A percentile compares a stretch with the other conserved stretches of the same genome.
These are phyloP conservation scores for Neofusicoccum cordaticola DNA, from an alignment of 2,329 filamentous ascomycete genomes.

Conservation along the genomic window DNA sequence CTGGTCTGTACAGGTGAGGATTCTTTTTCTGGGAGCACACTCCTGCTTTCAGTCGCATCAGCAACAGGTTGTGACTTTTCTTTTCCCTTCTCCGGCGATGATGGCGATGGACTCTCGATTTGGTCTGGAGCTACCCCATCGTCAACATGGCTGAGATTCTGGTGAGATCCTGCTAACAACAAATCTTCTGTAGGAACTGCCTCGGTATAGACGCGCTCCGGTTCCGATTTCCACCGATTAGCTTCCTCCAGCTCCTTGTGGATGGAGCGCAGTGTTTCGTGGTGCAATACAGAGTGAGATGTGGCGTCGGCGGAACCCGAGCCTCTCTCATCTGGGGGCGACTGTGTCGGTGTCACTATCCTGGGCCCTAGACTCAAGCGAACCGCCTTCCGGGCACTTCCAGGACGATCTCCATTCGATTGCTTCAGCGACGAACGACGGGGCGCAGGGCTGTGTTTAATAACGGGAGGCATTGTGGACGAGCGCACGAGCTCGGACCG, in stretches of 20 bases:
- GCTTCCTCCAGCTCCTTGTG: conserved; percentile 3
- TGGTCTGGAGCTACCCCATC: not conserved
- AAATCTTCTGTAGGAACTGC: conserved; percentile 7
- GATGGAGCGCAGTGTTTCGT: not conserved
- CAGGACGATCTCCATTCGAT: conserved; percentile 11
- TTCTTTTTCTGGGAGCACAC: not conserved
- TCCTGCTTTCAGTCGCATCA: not conserved
- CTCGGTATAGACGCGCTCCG: conserved; percentile 1
- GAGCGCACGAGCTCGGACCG: conserved; percentile 9
- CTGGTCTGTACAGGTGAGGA: not conserved
- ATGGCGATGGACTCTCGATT: not conserved
- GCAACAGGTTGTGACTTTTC: not conserved
- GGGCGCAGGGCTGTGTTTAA: conserved; percentile 1
- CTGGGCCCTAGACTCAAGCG: conserved; percentile 12
- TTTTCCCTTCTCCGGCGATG: conserved; percentile 1
- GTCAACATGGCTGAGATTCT: not conserved
- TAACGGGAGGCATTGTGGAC: conserved; percentile 7
- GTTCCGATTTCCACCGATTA: conserved; percentile 9
- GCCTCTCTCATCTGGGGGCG: conserved; percentile 7
- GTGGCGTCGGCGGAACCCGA: not conserved
- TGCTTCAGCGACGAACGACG: conserved; percentile 17
- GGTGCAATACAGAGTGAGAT: not conserved
- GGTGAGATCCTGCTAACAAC: not conserved
- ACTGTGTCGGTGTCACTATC: conserved; percentile 16
- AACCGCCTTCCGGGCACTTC: conserved; percentile 15